Evolutionary conservation across 345 rosid genomes (phyloP).

Genomic region (Gossypium rotundifolium): DNA sequence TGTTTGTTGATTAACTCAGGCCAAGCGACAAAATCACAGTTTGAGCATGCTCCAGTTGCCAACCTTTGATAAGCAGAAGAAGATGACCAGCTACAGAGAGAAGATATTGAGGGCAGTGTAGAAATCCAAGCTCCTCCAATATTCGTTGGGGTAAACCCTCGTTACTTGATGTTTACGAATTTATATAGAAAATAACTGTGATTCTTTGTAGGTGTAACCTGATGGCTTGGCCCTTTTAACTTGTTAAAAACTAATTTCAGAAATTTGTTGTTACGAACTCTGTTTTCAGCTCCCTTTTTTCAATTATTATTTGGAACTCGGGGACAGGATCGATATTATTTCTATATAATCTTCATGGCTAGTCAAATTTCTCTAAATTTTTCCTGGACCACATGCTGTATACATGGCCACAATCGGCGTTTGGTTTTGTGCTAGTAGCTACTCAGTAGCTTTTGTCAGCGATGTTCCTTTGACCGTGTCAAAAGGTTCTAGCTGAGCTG

Average conservation of each 20-base stretch:
- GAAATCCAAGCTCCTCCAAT: slow-evolving; percentile 11
- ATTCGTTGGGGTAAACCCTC: slow-evolving; percentile 34
- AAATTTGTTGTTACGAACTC: not conserved
- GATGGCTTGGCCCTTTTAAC: not conserved
- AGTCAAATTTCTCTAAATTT: not conserved
- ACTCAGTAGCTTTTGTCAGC: not conserved
- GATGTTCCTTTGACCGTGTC: not conserved
- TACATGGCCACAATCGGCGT: not conserved
- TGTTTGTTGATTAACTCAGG: not conserved
- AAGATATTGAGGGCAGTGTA: slow-evolving; percentile 8
- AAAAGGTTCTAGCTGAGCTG: not conserved
- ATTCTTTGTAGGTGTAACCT: slow-evolving; percentile 24
- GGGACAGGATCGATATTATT: not conserved
- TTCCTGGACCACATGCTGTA: not conserved
- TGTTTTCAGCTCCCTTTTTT: not conserved
- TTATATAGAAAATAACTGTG: slow-evolving; percentile 22
- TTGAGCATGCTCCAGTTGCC: not conserved
- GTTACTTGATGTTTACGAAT: slow-evolving; percentile 20
- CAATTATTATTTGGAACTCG: too few relatives aligned
- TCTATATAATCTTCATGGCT: not conserved
- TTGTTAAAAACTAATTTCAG: not conserved
- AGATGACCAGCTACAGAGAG: not conserved
- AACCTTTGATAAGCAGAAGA: not conserved
- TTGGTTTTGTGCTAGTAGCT: not conserved
- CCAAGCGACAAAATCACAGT: not conserved